phyloP scores from a whole-genome alignment of 345 rosid genomes.

The Anastatica hierochuntica region DNA sequence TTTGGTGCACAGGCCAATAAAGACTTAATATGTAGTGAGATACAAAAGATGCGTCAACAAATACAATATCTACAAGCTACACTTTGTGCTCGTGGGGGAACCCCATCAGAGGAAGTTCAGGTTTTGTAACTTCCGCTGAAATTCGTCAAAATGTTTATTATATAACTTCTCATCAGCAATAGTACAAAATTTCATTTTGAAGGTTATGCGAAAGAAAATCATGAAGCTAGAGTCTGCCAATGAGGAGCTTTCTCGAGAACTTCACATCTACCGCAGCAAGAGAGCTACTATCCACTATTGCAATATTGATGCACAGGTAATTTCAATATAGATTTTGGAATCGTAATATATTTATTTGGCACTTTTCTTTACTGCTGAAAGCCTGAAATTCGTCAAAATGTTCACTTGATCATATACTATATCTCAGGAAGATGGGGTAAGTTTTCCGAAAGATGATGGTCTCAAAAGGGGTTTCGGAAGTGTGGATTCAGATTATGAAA shows the following conservation, averaged over 20 bases:
- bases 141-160: not conserved
- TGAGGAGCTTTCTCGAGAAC: constrained; percentile 58
- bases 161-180: not conserved
- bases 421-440: constrained; percentile 29
- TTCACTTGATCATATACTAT: constrained; percentile 4
- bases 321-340: not conserved
- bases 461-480: constrained; percentile 45
- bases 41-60: constrained; percentile 69
- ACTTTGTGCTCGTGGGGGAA: constrained; percentile 46
- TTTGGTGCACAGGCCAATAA: constrained; percentile 46
- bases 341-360: not conserved
- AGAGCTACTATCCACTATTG: constrained; percentile 30
- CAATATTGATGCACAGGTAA: constrained; percentile 47
- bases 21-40: constrained; percentile 60
- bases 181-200: not conserved
- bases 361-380: constrained; percentile 3
- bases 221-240: constrained; percentile 62
- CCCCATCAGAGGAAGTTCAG: constrained; percentile 47
- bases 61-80: constrained; percentile 56
- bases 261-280: constrained; percentile 58
- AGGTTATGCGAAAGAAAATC: constrained; percentile 60
- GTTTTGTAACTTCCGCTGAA: constrained; percentile 25
- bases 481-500: constrained; percentile 59
- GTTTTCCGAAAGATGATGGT: constrained; percentile 30
- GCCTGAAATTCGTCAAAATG: too few relatives aligned